phyloP scores from a whole-genome alignment of 768 basidiomycete species.

The Naematelia encephala region DNA sequence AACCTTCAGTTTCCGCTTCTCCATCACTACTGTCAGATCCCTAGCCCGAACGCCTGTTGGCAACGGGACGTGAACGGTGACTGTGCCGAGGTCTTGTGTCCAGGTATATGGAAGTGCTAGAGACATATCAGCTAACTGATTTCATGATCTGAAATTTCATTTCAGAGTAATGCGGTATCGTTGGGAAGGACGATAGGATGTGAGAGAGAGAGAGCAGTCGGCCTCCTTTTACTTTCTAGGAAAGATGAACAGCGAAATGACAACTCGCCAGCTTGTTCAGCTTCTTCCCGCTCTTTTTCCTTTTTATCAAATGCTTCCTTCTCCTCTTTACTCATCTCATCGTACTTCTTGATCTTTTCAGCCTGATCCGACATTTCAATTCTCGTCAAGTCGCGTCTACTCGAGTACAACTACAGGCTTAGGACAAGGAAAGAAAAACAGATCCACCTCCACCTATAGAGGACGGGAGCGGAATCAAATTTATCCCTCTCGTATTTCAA shows the following conservation, averaged over 20 bases:
- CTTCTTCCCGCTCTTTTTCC: constrained; percentile 65
- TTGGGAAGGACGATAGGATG: too few relatives aligned
- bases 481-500: too few relatives aligned
- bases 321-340: constrained; percentile 72
- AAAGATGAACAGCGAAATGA: not conserved
- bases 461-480: constrained; percentile 6
- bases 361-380: constrained; percentile 2
- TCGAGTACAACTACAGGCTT: too few relatives aligned
- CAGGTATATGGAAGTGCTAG: constrained; percentile 84
- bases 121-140: not conserved
- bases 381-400: too few relatives aligned
- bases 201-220: too few relatives aligned
- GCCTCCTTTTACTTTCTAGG: not conserved
- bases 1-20: constrained; percentile 77
- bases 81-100: constrained; percentile 83
- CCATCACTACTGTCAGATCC: constrained; percentile 68
- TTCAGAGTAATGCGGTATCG: constrained; percentile 4
- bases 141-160: constrained; percentile 9
- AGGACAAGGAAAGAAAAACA: too few relatives aligned
- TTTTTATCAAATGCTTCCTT: constrained; percentile 65
- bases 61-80: constrained; percentile 77
- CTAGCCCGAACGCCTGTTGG: constrained; percentile 80
- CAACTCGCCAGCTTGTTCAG: constrained; percentile 76
- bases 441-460: not conserved
- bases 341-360: constrained; percentile 55